Evolutionary conservation across 768 basidiomycete genomes (phyloP), one percentile per base, ranked within the genome.

Genomic region (Boletus tomentosulus): DNA sequence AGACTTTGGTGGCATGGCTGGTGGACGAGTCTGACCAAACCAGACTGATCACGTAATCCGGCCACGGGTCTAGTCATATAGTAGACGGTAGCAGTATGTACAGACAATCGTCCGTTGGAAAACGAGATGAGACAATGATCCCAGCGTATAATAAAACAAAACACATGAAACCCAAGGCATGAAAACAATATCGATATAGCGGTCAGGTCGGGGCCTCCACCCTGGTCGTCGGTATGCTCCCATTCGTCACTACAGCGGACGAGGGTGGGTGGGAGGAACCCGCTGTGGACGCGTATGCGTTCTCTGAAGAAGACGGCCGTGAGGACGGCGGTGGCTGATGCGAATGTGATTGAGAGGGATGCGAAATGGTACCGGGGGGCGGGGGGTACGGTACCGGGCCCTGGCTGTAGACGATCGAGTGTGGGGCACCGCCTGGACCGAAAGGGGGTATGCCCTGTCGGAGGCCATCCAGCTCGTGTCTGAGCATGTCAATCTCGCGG

Each of bases 401-500:
- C 62, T 81, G 81, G 22, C 71, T 73, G 63, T 84, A 86, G 28
- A 81, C 75, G 30, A 76, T 70, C 47, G 75, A 76, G 49, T 77
- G 72, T 57, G 78, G 75, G 13, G 79, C 75, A 9, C 71, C 79
- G 46, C 74, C 71, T 22, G 80, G 71, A 55, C 76, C 71, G 62
- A 83, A 85, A 3, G 77, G 67, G 11, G 80, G 71, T 48, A 79
- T 74, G 41, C 84, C 86, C 64, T 83, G 78, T 47, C 86, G 86
- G 52, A 80, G 54, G 55, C 68, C 67, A 24, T 83, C 89, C 46
- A 90, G 65, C 67, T 94, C 92, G 61, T 87, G 84, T 63, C 88
- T 78, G 54, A 93, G 71, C 69, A 84, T 76, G 42, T 92, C 90
- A 41, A 92, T 78, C 67, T 94, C 91, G 55, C 87, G 79, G 2